These are phyloP conservation scores for Phytopythium vexans DNA, from an alignment of 352 stramenopile species.

Conservation along the genomic window DNA sequence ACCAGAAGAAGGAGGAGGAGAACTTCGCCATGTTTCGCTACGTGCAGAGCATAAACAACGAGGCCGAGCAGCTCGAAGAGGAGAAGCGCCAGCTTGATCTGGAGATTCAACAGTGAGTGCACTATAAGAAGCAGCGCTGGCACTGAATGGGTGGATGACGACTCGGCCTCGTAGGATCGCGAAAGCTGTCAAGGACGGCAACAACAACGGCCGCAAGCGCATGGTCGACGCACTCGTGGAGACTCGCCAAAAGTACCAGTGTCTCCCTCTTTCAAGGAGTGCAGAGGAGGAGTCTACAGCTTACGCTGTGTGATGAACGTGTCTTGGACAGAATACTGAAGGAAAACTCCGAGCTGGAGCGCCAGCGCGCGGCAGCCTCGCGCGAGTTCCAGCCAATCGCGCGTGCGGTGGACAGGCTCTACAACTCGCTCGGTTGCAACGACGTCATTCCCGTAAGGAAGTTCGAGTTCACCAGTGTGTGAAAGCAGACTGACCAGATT, in stretches of 20 bases:
- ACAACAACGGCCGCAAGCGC: slow-evolving; percentile 56
- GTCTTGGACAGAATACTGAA: slow-evolving; percentile 52
- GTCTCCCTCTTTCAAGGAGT: neutral
- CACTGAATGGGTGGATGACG: neutral
- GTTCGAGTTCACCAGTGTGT: neutral
- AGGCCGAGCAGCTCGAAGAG: slow-evolving; percentile 81
- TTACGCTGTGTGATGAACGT: neutral
- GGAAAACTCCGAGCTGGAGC: slow-evolving; percentile 73
- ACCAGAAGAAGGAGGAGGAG: slow-evolving; percentile 73
- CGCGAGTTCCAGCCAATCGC: slow-evolving; percentile 74
- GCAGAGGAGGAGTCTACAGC: neutral
- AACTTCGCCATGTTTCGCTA: slow-evolving; percentile 82
- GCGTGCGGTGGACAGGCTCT: slow-evolving; percentile 65
- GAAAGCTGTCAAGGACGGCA: slow-evolving; percentile 61
- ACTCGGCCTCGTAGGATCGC: neutral
- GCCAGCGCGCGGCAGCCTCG: slow-evolving; percentile 47
- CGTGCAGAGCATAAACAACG: slow-evolving; percentile 76
- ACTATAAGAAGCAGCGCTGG: too few species aligned
- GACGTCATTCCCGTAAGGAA: slow-evolving; percentile 63
- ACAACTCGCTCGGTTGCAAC: slow-evolving; percentile 78
- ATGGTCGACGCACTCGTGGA: slow-evolving; percentile 76
- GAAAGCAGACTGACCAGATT: neutral
- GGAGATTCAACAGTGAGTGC: slow-evolving; percentile 55
- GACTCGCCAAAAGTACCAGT: slow-evolving; percentile 54
- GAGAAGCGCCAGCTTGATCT: slow-evolving; percentile 54